Evolutionary conservation across 1,284 basidiomycete genomes (phyloP).

Genomic region (Heterobasidion parviporum): DNA sequence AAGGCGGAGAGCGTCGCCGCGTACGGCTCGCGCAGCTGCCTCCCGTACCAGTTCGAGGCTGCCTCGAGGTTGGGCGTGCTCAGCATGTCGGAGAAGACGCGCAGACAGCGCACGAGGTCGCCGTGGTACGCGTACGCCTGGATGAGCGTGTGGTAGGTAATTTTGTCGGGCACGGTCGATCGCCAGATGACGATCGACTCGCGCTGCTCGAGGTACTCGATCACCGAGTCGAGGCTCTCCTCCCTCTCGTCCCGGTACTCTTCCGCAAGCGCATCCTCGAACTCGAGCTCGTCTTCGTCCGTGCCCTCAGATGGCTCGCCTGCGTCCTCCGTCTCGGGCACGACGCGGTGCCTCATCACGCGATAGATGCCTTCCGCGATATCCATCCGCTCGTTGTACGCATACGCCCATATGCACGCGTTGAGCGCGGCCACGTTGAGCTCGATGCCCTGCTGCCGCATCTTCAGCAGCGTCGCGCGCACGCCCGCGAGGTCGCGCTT

Average conservation of each 20-base stretch:
- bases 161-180: constrained; percentile 44
- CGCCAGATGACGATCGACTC: constrained; percentile 38
- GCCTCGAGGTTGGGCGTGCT: constrained; percentile 28
- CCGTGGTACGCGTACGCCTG: constrained; percentile 66
- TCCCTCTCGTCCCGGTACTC: constrained; percentile 19
- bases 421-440: constrained; percentile 59
- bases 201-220: constrained; percentile 25
- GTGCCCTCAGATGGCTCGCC: not conserved
- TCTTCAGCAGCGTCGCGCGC: constrained; percentile 41
- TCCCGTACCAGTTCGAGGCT: not conserved
- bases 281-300: not conserved
- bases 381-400: constrained; percentile 42
- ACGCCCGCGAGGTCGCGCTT: constrained; percentile 41
- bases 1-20: constrained; percentile 47
- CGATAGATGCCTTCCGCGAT: constrained; percentile 55
- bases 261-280: not conserved
- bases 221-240: constrained; percentile 23
- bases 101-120: constrained; percentile 48
- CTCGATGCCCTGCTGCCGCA: constrained; percentile 41
- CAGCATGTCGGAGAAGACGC: constrained; percentile 67
- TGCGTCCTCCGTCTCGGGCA: constrained; percentile 21
- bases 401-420: constrained; percentile 60
- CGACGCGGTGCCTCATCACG: constrained; percentile 44
- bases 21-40: constrained; percentile 16
- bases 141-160: constrained; percentile 65